phyloP scores from a whole-genome alignment of 2,329 filamentous ascomycete species.

The Elsinoe batatas region DNA sequence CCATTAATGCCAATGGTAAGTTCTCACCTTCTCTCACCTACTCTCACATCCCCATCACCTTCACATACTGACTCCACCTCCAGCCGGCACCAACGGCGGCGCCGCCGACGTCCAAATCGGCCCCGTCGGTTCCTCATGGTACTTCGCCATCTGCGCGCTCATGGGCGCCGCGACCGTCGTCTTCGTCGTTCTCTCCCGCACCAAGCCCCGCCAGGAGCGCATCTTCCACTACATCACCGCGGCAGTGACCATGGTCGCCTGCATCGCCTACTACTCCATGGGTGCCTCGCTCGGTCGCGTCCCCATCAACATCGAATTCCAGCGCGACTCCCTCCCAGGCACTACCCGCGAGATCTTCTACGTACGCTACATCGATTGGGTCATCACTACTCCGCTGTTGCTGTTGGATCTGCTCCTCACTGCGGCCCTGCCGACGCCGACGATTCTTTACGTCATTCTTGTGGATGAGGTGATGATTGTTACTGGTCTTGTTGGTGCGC shows the following conservation, averaged over 20 bases:
- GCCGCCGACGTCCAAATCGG: conserved; percentile 49
- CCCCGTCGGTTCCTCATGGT: conserved; percentile 50
- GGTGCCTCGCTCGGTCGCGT: conserved; percentile 56
- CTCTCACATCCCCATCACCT: neutral
- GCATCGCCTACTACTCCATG: conserved; percentile 58
- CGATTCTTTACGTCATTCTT: conserved; percentile 52
- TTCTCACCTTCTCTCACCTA: neutral
- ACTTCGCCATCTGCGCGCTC: conserved; percentile 51
- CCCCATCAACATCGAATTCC: conserved; percentile 53
- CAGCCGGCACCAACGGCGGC: conserved; percentile 36
- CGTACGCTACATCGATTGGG: conserved; percentile 56
- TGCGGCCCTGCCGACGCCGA: conserved; percentile 54
- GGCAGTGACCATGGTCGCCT: conserved; percentile 47
- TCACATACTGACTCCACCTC: conserved; percentile 8
- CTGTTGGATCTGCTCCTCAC: conserved; percentile 54
- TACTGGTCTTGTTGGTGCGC: conserved; percentile 55
- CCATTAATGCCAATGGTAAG: conserved; percentile 7
- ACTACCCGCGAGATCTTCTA: conserved; percentile 55
- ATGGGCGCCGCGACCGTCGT: conserved; percentile 47
- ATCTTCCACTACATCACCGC: conserved; percentile 58
- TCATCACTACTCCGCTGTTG: conserved; percentile 55
- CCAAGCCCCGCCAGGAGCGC: conserved; percentile 46
- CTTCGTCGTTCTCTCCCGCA: conserved; percentile 44
- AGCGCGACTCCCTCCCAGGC: conserved; percentile 35
- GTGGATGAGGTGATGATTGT: conserved; percentile 58